Evolutionary conservation across 2,329 filamentous ascomycete species (phyloP), one percentile per base, ranked within the genome.

Genomic region (Fusarium incarnatum): DNA sequence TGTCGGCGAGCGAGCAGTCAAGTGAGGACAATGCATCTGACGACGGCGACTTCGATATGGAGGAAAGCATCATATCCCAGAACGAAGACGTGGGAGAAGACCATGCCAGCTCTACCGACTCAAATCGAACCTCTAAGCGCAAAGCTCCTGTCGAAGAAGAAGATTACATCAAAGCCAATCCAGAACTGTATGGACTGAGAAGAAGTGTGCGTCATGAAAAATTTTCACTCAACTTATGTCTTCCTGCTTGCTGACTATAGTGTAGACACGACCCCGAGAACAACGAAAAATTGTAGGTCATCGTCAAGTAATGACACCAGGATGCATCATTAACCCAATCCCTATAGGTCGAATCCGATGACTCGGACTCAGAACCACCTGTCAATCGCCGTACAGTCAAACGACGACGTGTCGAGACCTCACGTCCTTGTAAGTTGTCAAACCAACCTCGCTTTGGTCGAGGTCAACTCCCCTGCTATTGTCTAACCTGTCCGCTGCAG

Each of bases 151-250:
- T 88, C 40, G 89, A 91, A 54, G 92, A 96, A 74, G 91, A 96
- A 63, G 91, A 94, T 48, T 94, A 90, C 77, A 97, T 98, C 75
- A 88, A 91, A 75, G 92, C 93, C 77, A 97, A 99, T 76, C 96
- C 96, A 46, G 94, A 97, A 81, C 85, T 99, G 11, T 99, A 98
- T 83, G 96, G 96, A 49, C 86, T 99, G 73, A 90, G 96, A 74
- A 89, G 96, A 83, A 99, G 96, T 84, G 94, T 96, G 90, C 68
- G 92, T 81, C 54, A n/a, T 65, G 71, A 73, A 73, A 75, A 64
- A 3, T 54, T 70, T 71, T 68, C 68, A 60, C 68, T 32, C 54
- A 27, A 64, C 52, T 56, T 54, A 44, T 52, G 44, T 59, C 49
- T 53, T 56, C 28, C 15, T 73, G 73, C 79, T 83, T 71, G 83